phyloP scores from a whole-genome alignment of 768 basidiomycete species.

The Amanita pseudoporphyria region DNA sequence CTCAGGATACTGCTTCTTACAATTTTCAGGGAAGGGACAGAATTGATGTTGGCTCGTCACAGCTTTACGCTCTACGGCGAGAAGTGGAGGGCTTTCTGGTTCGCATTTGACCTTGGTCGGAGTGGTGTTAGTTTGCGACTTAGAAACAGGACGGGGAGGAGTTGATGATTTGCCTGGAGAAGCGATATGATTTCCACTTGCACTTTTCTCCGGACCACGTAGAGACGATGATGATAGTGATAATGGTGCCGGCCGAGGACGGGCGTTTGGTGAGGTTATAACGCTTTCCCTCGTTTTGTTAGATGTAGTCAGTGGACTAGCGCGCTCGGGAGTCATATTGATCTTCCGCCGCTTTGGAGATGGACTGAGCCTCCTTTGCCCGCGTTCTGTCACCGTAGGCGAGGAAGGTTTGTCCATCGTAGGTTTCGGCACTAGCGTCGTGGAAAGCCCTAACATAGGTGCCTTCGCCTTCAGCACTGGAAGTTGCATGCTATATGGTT shows the following conservation, averaged over 20 bases:
- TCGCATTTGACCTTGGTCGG: not conserved
- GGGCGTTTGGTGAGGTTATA: not conserved
- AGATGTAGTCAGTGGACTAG: not conserved
- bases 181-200: not conserved
- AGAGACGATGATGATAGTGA: not conserved
- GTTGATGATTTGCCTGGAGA: not conserved
- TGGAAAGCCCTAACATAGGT: not conserved
- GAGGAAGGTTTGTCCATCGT: not conserved
- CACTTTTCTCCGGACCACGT: not conserved
- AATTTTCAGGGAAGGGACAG: slow-evolving; percentile 4
- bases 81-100: slow-evolving; percentile 1
- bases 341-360: slow-evolving; percentile 2
- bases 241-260: not conserved
- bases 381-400: not conserved
- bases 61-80: not conserved
- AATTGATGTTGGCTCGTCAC: not conserved
- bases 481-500: not conserved
- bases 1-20: not conserved
- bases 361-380: no score
- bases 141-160: not conserved
- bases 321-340: not conserved
- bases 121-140: not conserved
- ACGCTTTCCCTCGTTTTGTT: not conserved
- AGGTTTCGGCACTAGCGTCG: not conserved
- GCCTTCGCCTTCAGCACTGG: not conserved